Conservation (phyloP, 1,284 basidiomycete genomes). For the Ganoderma leucocontextum region DNA sequence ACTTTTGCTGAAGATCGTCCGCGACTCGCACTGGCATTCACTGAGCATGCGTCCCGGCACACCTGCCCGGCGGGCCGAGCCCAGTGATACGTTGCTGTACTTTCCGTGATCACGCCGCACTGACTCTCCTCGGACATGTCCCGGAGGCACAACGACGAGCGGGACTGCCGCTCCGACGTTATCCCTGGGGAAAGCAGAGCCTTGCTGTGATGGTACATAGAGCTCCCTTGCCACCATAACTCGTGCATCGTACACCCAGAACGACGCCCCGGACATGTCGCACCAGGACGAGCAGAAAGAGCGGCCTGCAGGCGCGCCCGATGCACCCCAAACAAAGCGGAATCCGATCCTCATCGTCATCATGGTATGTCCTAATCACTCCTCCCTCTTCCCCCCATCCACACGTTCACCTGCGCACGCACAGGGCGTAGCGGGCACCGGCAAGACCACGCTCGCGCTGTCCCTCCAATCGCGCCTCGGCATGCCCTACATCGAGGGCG, state of each 20-base stretch:
- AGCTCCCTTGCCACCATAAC: background rate
- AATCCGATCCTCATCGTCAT: constrained; percentile 52
- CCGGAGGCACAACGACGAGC: background rate
- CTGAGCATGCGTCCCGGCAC: background rate
- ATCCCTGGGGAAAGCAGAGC: background rate
- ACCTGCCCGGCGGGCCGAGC: background rate
- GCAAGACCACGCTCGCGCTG: constrained; percentile 88
- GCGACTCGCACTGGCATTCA: too few relatives aligned
- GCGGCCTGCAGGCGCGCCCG: constrained; percentile 12
- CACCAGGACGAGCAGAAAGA: constrained; percentile 15
- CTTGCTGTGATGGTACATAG: background rate
- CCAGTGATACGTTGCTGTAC: background rate
- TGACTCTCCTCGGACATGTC: background rate
- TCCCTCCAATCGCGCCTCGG: constrained; percentile 68
- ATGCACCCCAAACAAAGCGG: constrained; percentile 19
- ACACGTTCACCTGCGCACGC: background rate
- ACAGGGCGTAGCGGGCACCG: constrained; percentile 83
- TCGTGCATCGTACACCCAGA: background rate
- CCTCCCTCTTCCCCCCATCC: background rate
- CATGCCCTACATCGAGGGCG: constrained; percentile 89
- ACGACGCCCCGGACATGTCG: constrained; percentile 13
- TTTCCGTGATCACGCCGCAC: background rate
- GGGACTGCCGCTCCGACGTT: background rate
- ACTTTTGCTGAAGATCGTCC: too few relatives aligned
- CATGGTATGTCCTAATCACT: constrained; percentile 49